A percentile compares a stretch with the other conserved stretches of the same genome.
Evolutionary conservation across 495 filamentous ascomycete species (phyloP).

Genomic region (Penicillium steckii): DNA sequence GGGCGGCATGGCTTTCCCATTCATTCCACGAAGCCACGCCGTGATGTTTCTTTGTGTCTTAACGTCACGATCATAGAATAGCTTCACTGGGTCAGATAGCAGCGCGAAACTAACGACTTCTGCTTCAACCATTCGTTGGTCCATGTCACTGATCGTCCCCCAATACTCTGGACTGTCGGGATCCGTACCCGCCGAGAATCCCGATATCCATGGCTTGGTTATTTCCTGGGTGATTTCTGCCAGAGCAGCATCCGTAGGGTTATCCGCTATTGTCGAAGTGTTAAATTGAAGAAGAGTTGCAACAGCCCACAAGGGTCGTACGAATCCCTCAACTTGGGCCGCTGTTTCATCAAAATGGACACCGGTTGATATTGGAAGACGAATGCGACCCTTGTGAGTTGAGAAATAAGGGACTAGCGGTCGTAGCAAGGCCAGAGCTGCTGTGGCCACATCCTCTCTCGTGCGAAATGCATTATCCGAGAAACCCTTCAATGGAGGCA

Average conservation of each 20-base stretch:
- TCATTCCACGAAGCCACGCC: slow-evolving; percentile 20
- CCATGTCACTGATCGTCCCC: slow-evolving; percentile 16
- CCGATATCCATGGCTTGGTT: slow-evolving; percentile 20
- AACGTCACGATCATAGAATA: slow-evolving; percentile 5
- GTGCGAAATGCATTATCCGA: slow-evolving; percentile 9
- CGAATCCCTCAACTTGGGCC: slow-evolving; percentile 25
- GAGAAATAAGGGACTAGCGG: slow-evolving; percentile 16
- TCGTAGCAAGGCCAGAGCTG: slow-evolving; percentile 11
- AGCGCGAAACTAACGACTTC: slow-evolving; percentile 23
- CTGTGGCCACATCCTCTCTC: slow-evolving; percentile 13
- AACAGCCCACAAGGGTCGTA: slow-evolving; percentile 21
- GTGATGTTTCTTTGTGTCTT: slow-evolving; percentile 14
- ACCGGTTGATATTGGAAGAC: slow-evolving; percentile 15
- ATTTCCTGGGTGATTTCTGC: not conserved
- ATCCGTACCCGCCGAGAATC: slow-evolving; percentile 14
- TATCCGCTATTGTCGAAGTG: not conserved
- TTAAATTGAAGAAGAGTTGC: slow-evolving; percentile 4
- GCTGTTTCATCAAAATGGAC: slow-evolving; percentile 20
- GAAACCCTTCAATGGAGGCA: slow-evolving; percentile 11
- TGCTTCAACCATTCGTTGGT: slow-evolving; percentile 29
- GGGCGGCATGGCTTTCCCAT: slow-evolving; percentile 16
- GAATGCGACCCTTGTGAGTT: slow-evolving; percentile 8
- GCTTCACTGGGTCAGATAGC: slow-evolving; percentile 5
- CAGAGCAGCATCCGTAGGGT: not conserved
- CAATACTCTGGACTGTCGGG: slow-evolving; percentile 23